Evolutionary conservation across 768 basidiomycete genomes (phyloP).

Genomic region (Suillus sp.): DNA sequence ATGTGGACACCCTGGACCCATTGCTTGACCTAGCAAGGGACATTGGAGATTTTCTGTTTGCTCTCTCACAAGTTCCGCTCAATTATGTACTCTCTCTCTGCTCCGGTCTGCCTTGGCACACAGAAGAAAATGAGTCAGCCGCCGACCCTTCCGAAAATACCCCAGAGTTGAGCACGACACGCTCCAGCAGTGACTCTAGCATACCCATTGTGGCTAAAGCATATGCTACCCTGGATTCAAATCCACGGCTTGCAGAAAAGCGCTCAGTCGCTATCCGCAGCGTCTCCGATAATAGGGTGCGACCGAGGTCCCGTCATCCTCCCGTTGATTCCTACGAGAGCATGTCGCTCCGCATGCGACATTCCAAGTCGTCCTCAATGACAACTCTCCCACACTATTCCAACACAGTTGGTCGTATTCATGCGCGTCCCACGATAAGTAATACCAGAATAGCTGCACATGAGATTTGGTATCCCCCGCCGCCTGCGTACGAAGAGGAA

Average conservation of each 20-base stretch:
- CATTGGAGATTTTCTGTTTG: constrained; percentile 62
- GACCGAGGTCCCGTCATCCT: constrained; percentile 9
- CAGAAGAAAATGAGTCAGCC: constrained; percentile 15
- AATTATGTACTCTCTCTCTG: constrained; percentile 37
- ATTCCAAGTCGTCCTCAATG: constrained; percentile 21
- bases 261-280: constrained; percentile 21
- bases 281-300: constrained; percentile 21
- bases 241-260: constrained; percentile 15
- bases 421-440: constrained; percentile 27
- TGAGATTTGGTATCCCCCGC: constrained; percentile 65
- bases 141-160: constrained; percentile 14
- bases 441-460: constrained; percentile 29
- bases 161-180: constrained; percentile 8
- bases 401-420: constrained; percentile 24
- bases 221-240: constrained; percentile 10
- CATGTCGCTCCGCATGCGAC: constrained; percentile 13
- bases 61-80: constrained; percentile 43
- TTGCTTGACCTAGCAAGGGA: constrained; percentile 60
- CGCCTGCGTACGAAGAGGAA: constrained; percentile 43
- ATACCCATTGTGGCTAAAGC: constrained; percentile 20
- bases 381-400: constrained; percentile 28
- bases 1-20: constrained; percentile 65
- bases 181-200: constrained; percentile 15
- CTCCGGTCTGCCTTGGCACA: constrained; percentile 28
- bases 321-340: constrained; percentile 12